phyloP scores from a whole-genome alignment of 106 monocot species.

The Chionographis japonica region DNA sequence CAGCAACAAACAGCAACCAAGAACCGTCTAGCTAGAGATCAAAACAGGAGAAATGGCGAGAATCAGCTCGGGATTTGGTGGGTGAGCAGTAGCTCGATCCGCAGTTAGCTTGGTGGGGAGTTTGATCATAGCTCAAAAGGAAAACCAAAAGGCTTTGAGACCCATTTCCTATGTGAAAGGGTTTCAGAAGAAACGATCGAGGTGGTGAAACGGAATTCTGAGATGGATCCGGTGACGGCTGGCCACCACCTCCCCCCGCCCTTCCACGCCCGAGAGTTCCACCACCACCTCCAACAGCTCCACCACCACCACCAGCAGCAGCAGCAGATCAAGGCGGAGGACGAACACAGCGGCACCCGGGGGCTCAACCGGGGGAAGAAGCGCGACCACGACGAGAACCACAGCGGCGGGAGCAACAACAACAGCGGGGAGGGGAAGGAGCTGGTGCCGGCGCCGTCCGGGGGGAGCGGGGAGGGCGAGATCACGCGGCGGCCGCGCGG shows the following conservation, averaged over 20 bases:
- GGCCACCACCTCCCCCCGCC: constrained; percentile 7
- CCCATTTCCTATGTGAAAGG: too few species aligned
- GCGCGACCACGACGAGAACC: background rate
- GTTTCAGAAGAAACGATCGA: background rate
- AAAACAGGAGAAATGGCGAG: too few species aligned
- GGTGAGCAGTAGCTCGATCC: too few species aligned
- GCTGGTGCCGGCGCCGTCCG: background rate
- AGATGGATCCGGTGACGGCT: constrained; percentile 5
- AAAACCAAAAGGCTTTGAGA: too few species aligned
- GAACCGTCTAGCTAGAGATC: background rate
- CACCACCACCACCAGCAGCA: constrained; percentile 6
- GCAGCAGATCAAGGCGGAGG: constrained; percentile 23
- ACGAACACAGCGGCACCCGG: constrained; percentile 5
- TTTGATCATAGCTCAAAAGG: too few species aligned
- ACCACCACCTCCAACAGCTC: constrained; percentile 10
- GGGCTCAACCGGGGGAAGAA: constrained; percentile 6
- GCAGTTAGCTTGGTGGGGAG: too few species aligned
- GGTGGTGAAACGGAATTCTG: too few species aligned
- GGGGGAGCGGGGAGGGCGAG: constrained; percentile 11
- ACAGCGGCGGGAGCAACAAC: background rate
- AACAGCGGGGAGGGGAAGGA: constrained; percentile 9
- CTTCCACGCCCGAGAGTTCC: constrained; percentile 13
- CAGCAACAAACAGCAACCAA: background rate
- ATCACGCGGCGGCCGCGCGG: constrained; percentile 44
- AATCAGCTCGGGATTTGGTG: too few species aligned